Evolutionary conservation across 106 monocot species (phyloP).

Genomic region (Gastrodia elata): DNA sequence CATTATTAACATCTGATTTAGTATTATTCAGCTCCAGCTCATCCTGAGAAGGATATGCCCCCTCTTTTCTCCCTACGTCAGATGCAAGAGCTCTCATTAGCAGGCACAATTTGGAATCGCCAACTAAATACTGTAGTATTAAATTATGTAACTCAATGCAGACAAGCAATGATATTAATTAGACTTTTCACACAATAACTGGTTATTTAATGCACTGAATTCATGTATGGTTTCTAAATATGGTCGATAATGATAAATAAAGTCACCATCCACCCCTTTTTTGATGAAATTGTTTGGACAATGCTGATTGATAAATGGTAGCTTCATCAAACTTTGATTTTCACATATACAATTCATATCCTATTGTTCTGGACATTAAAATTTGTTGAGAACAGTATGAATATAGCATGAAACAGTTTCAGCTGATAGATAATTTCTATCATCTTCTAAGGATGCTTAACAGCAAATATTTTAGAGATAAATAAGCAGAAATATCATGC

Average conservation of each 20-base stretch:
- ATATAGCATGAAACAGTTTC: not conserved
- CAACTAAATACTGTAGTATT: not conserved
- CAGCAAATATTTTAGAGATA: not conserved
- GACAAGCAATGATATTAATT: not conserved
- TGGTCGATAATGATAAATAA: too few relatives aligned
- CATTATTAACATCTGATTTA: not conserved
- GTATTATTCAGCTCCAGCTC: not conserved
- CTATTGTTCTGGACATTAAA: not conserved
- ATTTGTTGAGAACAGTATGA: not conserved
- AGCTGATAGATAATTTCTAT: not conserved
- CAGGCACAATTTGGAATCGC: not conserved
- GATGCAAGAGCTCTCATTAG: not conserved
- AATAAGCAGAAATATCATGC: not conserved
- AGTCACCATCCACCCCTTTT: not conserved
- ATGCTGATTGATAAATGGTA: not conserved
- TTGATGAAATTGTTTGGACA: not conserved
- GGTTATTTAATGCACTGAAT: not conserved
- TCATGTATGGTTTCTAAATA: not conserved
- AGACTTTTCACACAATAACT: not conserved
- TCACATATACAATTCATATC: slow-evolving; percentile 1
- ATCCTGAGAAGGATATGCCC: not conserved
- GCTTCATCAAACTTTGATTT: not conserved
- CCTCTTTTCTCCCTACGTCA: not conserved
- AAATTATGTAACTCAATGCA: not conserved
- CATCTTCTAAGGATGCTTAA: not conserved